Base-by-base conservation (phyloP, 2,329 filamentous ascomycete genomes). In the Aureobasidium sp. region DNA sequence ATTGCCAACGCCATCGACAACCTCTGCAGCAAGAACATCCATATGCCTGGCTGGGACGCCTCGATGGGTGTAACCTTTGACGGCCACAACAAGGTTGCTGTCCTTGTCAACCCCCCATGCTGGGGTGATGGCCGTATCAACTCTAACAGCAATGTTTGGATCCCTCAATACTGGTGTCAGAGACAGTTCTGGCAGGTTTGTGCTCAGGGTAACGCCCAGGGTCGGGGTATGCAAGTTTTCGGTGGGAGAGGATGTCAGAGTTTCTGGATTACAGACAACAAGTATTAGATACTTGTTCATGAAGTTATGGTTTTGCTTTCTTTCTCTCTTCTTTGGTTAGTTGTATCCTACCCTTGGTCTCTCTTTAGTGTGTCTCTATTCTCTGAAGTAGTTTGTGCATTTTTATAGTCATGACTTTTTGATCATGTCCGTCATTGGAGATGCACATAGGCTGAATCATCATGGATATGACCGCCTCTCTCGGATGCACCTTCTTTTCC, bases 161-260 rank as follows among this genome's bases (percentile, higher is more conserved):
- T 68, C 4, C 67, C 67, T 10, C 32, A 63, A 37, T 56, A 66
- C 32, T 67, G 64, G 61, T 68, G 67, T 56, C 39, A 59, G 46
- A 44, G 51, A 13, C 66, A 68, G 61, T 66, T 67, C 55, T 65
- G 52, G 48, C 59, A 64, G 39, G 63, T 64, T 51, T 68, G 66
- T 55, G 62, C 65, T 4, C 53, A 61, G 37, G 58, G 65, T 12
- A 51, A 42, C 44, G 55, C 58, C 26, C 50, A 44, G 10, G 47
- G 42, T 20, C 47, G 48, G 17, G 65, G 50, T 5, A 62, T 62
- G 29, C 44, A 48, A 27, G 27, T 46, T 6, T 60, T 51, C 27
- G 66, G 66, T 37, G 52, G 36, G 5, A 51, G 60, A 23, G 37
- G 50, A 8, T 68, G 66, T 47, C 66, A 68, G 64, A 37, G 7